Conservation (phyloP, 768 basidiomycete species). For the Lactifluus piperatus region DNA sequence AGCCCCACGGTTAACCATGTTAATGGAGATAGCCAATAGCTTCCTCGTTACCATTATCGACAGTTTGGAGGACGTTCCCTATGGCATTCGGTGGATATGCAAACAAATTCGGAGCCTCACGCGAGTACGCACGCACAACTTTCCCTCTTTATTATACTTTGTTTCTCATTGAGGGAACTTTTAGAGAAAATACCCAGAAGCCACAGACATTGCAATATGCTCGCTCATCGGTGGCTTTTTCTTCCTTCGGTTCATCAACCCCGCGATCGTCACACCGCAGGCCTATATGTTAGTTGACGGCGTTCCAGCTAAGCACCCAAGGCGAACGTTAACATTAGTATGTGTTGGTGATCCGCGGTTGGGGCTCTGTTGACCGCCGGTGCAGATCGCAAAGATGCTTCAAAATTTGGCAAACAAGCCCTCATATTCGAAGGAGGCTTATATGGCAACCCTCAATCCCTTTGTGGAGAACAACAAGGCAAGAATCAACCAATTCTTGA, state of each 20-base stretch:
- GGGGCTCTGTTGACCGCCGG: not conserved
- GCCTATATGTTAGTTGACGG: conserved; percentile 99
- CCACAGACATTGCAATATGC: conserved; percentile 96
- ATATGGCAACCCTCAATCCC: conserved; percentile 98
- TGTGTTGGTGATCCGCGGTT: conserved; percentile 13
- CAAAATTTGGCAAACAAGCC: conserved; percentile 99
- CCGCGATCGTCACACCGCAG: conserved; percentile 97
- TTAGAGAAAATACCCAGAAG: conserved; percentile 97
- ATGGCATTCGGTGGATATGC: conserved; percentile 99
- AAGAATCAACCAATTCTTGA: conserved; percentile 94
- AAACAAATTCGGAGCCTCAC: conserved; percentile 98
- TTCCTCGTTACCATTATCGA: conserved; percentile 98
- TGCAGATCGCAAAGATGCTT: conserved; percentile 97
- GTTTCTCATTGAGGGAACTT: not conserved
- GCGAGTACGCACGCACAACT: conserved; percentile 46
- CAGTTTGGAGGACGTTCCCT: conserved; percentile 96
- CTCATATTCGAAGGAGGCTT: conserved; percentile 93
- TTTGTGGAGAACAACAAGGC: conserved; percentile 99
- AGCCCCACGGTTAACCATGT: conserved; percentile 92
- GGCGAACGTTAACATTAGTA: conserved; percentile 88
- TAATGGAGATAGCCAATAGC: conserved; percentile 99
- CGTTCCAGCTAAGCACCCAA: conserved; percentile 94
- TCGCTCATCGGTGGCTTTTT: conserved; percentile 99
- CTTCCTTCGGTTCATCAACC: conserved; percentile 99
- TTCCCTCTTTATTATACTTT: not conserved